Evolutionary conservation across 805 yeast genomes (phyloP), one percentile per base, ranked within the genome.

Genomic region (Cyberlindnera lachancei): DNA sequence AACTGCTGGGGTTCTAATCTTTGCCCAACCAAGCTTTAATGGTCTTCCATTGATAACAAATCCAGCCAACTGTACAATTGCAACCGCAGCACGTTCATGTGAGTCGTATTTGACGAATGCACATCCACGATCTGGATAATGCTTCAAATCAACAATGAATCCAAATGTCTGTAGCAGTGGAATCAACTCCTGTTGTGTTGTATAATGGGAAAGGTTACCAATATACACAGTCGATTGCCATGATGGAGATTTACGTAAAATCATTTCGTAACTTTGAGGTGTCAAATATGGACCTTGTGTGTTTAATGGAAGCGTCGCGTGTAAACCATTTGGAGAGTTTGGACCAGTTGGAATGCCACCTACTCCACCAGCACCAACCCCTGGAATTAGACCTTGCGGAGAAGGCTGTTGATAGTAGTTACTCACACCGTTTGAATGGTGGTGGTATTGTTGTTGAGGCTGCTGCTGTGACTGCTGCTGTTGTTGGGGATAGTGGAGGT

Each of bases 1-100:
- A n/a, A 6, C n/a, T 15, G 28, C n/a, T 27, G 30, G 15, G 54
- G 52, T 40, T 61, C 62, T 39, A 66, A 81, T 55, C 77, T 82
- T 33, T n/a, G 95, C 95, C 95, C 95, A 87, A 21, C 94, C 88
- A 45, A 86, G 75, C 52, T 78, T 79, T 52, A 85, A 58, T 15
- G 81, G 78, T 52, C 94, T 69, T 15, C 94, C 94, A 50, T 80
- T 78, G 45, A 85, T 59, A 31, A 67, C 67, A 45, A 76, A 70
- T 1, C 94, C 92, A 14, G 70, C 63, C 42, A 87, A 63, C 49
- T 82, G 90, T 20, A 79, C 80, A 49, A 86, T 85, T 29, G 94
- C 94, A 49, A 83, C 63, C 3, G 95, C 94, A 5, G 95, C 95
- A 38, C 85, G 67, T 48, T 86, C 94, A 56, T 86, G 95, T 26